phyloP scores from a whole-genome alignment of 257 asterid genomes.

The Linaria vulgaris region DNA sequence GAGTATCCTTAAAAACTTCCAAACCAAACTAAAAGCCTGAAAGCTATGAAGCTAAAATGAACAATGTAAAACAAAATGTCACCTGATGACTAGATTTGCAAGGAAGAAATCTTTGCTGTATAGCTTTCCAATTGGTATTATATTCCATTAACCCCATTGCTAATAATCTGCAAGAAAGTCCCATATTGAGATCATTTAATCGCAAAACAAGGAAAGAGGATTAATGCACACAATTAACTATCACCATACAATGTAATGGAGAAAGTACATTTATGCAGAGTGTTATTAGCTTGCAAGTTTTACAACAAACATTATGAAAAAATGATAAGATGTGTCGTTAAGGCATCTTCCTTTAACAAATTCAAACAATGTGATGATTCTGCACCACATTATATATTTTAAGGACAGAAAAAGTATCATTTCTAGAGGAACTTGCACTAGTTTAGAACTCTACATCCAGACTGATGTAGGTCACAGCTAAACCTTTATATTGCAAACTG shows the following conservation, averaged over 20 bases:
- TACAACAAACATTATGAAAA: background rate
- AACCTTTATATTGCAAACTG: background rate
- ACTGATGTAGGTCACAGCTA: background rate
- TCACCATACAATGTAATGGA: slow-evolving; percentile 19
- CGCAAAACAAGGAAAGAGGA: slow-evolving; percentile 9
- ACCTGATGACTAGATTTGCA: slow-evolving; percentile 98
- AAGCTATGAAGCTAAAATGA: background rate
- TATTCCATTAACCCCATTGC: slow-evolving; percentile 94
- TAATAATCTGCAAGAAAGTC: slow-evolving; percentile 57
- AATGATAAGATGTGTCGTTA: background rate
- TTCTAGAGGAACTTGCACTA: background rate
- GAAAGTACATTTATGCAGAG: background rate
- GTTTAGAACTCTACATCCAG: slow-evolving; percentile 10
- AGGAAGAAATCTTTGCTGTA: slow-evolving; percentile 92
- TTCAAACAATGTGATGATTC: background rate
- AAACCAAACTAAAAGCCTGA: too few relatives aligned
- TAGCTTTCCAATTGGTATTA: slow-evolving; percentile 94
- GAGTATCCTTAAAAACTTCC: too few relatives aligned
- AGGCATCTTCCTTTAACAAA: background rate
- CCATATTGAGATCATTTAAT: slow-evolving; percentile 21
- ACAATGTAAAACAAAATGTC: slow-evolving; percentile 17
- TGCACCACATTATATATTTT: background rate
- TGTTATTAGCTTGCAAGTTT: too few relatives aligned
- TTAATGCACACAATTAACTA: slow-evolving; percentile 7
- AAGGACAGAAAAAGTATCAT: slow-evolving; percentile 4